phyloP scores from a whole-genome alignment of 2,329 filamentous ascomycete genomes.

The Cordyceps cateniannulata region DNA sequence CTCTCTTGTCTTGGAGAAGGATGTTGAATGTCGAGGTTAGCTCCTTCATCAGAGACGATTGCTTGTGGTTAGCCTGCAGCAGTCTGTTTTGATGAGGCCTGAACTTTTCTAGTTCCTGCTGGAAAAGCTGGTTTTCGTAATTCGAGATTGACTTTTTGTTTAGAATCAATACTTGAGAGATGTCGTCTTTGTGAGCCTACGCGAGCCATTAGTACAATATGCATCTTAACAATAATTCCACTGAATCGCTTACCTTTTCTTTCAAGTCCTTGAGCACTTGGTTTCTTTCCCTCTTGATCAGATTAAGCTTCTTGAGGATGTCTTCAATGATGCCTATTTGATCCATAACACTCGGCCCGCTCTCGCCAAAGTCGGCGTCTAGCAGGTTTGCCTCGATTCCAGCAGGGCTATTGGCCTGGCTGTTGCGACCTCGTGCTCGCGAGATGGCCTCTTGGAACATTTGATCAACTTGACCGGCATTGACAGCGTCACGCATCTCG shows the following conservation, averaged over 20 bases:
- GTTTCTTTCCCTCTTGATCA: constrained; percentile 84
- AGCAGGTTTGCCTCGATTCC: constrained; percentile 68
- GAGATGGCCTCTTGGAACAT: constrained; percentile 83
- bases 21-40: constrained; percentile 81
- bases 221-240: background rate
- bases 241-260: constrained; percentile 67
- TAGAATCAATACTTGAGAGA: constrained; percentile 91
- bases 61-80: constrained; percentile 91
- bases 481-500: constrained; percentile 86
- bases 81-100: constrained; percentile 85
- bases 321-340: constrained; percentile 88
- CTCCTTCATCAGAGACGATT: constrained; percentile 90
- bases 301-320: constrained; percentile 79
- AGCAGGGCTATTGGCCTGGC: constrained; percentile 54
- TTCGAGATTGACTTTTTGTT: constrained; percentile 96
- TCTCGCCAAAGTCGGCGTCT: constrained; percentile 88
- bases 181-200: constrained; percentile 91
- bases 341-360: constrained; percentile 71
- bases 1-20: constrained; percentile 86
- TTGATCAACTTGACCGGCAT: constrained; percentile 78
- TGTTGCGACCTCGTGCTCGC: constrained; percentile 63
- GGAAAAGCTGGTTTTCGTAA: constrained; percentile 87
- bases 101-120: constrained; percentile 96
- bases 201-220: background rate
- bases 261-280: constrained; percentile 96